Evolutionary conservation across 371 early-diverging fungal genomes (phyloP), one percentile per base, ranked within the genome.

Genomic region (Mucor plumbeus): DNA sequence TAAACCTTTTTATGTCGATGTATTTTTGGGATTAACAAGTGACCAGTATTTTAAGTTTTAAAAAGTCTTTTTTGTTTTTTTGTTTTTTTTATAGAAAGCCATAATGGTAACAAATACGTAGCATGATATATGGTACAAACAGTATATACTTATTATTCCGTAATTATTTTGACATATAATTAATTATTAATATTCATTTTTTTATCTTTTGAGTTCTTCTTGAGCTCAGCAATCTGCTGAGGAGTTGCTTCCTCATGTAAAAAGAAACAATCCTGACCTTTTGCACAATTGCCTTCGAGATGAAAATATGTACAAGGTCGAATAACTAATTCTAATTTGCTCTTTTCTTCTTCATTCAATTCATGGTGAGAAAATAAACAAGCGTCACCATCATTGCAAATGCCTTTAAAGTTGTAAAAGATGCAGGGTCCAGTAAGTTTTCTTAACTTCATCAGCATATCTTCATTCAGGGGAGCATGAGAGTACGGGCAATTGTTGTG

Each of bases 321-420:
- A 4, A 73, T 63, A 5, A 53, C 58, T 1, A 39, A 26, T 43
- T 75, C 73, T 0, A 75, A 15, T 13, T 61, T 55, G 9, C 50
- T 44, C 14, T 31, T 26, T n/a, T 72, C 61, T 15, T 64, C 56
- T 13, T 48, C 60, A 3, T 56, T 44, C 1, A 60, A 44, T 4
- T 43, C 48, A 11, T 61, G 59, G 39, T 81, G 81, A 3, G 72
- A 69, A 17, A 78, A 81, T 1, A 66, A 35, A 14, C 81, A 81
- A 5, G 26, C 19, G 31, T 78, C 77, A 19, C 74, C 79, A 19
- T 34, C 60, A 10, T 67, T 77, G 47, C 81, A 81, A 21, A 61
- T 76, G 0, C 81, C 81, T 59, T 81, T 81, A 8, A 78, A 63
- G n/a, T 73, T 73, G 34, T 73, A 81, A 40, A 71, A 81, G 21